These are phyloP conservation scores for Fragaria ananassa DNA, from an alignment of 306 rosid genomes.

Conservation along the genomic window DNA sequence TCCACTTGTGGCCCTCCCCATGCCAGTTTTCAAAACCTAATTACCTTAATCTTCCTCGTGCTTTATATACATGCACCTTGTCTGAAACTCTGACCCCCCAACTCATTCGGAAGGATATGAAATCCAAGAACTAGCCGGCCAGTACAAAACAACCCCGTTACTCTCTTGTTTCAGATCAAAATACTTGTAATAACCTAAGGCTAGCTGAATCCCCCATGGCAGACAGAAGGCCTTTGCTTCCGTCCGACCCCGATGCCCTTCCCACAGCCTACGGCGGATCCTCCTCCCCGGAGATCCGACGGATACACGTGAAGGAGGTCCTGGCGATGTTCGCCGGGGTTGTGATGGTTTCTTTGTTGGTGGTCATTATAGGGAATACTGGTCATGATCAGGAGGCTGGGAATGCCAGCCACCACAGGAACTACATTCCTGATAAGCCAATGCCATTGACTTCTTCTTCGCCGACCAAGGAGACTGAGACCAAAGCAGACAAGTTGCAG, in stretches of 20 bases:
- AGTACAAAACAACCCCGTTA: background rate
- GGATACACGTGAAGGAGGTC: constrained; percentile 22
- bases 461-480: background rate
- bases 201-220: constrained; percentile 22
- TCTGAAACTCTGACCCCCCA: background rate
- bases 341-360: constrained; percentile 35
- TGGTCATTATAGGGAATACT: constrained; percentile 23
- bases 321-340: constrained; percentile 36
- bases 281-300: constrained; percentile 15
- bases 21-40: background rate
- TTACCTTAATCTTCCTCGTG: background rate
- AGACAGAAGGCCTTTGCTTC: constrained; percentile 24
- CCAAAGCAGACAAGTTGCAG: constrained; percentile 5
- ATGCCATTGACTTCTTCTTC: background rate
- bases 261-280: constrained; percentile 36
- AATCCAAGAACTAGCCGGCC: background rate
- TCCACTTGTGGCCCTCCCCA: constrained; percentile 5
- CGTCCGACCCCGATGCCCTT: constrained; percentile 14
- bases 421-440: background rate
- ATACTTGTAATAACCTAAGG: background rate
- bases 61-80: background rate
- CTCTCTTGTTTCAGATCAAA: background rate
- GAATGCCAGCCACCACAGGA: background rate
- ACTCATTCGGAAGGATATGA: background rate
- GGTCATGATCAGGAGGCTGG: background rate